Conservation (phyloP, 768 basidiomycete species). For the Mycena floridula region DNA sequence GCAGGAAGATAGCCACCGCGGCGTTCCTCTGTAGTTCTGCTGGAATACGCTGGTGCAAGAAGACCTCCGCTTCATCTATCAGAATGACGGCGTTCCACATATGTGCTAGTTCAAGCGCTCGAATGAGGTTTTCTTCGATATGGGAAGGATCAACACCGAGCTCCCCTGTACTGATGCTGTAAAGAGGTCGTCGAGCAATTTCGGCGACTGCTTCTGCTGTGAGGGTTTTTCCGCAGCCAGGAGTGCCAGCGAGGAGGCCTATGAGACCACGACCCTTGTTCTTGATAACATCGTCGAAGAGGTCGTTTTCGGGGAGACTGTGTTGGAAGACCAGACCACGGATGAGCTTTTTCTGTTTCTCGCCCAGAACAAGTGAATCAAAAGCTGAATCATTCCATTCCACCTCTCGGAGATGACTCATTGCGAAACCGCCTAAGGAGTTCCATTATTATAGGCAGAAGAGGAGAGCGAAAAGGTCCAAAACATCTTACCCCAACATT, state of each 20-base stretch:
- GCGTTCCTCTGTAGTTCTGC: conserved; percentile 31
- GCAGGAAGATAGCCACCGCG: conserved; percentile 30
- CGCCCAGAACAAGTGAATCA: conserved; percentile 23
- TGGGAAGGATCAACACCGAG: conserved; percentile 12
- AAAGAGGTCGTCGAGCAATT: conserved; percentile 13
- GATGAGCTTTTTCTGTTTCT: conserved; percentile 26
- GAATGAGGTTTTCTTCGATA: conserved; percentile 13
- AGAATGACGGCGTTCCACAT: conserved; percentile 16
- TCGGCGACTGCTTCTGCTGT: conserved; percentile 20
- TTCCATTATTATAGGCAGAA: not conserved
- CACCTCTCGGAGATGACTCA: conserved; percentile 20
- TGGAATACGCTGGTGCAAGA: conserved; percentile 33
- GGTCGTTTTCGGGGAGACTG: not conserved
- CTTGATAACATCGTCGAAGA: conserved; percentile 28
- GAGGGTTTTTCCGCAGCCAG: conserved; percentile 24
- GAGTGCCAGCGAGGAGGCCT: conserved; percentile 23
- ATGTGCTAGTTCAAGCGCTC: conserved; percentile 13
- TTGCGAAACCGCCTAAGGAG: conserved; percentile 20
- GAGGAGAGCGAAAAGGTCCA: not conserved
- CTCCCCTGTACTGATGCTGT: conserved; percentile 13
- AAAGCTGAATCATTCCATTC: conserved; percentile 29
- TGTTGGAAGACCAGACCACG: conserved; percentile 22
- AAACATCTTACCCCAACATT: conserved; percentile 19
- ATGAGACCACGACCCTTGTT: conserved; percentile 32
- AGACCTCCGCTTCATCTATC: conserved; percentile 23